A percentile compares a stretch with the other conserved stretches of the same genome.
Evolutionary conservation across 495 filamentous ascomycete species (phyloP).

Genomic region (Umbilicaria muhlenbergii): DNA sequence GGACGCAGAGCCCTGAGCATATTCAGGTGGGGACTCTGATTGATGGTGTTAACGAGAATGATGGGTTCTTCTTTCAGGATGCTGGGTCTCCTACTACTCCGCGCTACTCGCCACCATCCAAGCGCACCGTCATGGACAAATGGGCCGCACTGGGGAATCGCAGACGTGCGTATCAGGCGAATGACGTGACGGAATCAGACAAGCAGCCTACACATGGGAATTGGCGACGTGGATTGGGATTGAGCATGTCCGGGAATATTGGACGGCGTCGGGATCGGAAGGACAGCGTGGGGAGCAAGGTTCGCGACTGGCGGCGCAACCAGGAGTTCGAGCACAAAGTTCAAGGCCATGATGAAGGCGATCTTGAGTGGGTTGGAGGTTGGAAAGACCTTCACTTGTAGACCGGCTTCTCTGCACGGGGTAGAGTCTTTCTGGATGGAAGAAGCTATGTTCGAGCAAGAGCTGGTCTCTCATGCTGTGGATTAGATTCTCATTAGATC

Average conservation of each 20-base stretch:
- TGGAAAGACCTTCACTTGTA: constrained; percentile 53
- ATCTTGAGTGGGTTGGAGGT: constrained; percentile 80
- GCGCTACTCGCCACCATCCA: constrained; percentile 36
- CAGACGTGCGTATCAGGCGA: constrained; percentile 46
- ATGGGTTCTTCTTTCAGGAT: constrained; percentile 57
- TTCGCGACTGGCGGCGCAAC: constrained; percentile 48
- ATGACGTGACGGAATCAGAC: constrained; percentile 24
- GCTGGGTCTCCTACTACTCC: constrained; percentile 27
- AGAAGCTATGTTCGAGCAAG: background rate
- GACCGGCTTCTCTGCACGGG: constrained; percentile 2
- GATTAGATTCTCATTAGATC: constrained; percentile 7
- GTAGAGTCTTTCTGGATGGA: background rate
- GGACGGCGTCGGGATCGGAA: constrained; percentile 31
- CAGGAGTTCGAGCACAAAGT: constrained; percentile 19
- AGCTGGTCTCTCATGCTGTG: constrained; percentile 6
- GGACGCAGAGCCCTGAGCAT: constrained; percentile 10
- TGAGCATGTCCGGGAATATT: constrained; percentile 31
- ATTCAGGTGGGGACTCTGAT: constrained; percentile 27
- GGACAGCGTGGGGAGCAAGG: constrained; percentile 22
- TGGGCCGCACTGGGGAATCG: constrained; percentile 77
- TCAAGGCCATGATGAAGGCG: constrained; percentile 32
- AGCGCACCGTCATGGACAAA: constrained; percentile 53
- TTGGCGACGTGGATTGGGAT: constrained; percentile 36
- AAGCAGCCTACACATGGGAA: constrained; percentile 19
- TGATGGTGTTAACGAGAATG: constrained; percentile 41